Percentiles rank a stretch among this genome's conserved stretches.
Conservation (phyloP, 2,329 filamentous ascomycete species). For the Pyrenochaeta sp. region DNA sequence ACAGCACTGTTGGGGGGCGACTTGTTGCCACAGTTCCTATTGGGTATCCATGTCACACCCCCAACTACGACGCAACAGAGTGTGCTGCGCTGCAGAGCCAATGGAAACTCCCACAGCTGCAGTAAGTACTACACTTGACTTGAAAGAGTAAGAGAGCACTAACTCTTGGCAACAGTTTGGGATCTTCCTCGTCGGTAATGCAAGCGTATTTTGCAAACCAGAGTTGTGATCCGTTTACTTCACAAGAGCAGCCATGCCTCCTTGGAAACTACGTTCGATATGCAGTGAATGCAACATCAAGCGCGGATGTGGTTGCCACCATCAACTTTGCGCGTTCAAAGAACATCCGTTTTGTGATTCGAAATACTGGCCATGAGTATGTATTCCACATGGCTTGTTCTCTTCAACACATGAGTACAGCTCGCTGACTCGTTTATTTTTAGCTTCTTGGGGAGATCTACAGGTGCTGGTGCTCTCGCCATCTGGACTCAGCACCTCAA, state of each 20-base stretch:
- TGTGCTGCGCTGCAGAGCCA: slow-evolving; percentile 26
- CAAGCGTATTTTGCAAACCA: slow-evolving; percentile 33
- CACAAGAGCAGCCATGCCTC: slow-evolving; percentile 22
- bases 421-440: too few relatives aligned
- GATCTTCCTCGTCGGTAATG: slow-evolving; percentile 35
- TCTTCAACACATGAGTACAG: too few relatives aligned
- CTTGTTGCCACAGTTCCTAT: slow-evolving; percentile 52
- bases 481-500: slow-evolving; percentile 44
- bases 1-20: slow-evolving; percentile 49
- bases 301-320: not conserved
- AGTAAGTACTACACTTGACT: slow-evolving; percentile 23
- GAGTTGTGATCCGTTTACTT: slow-evolving; percentile 32
- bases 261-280: slow-evolving; percentile 34
- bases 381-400: too few relatives aligned
- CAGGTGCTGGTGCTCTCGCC: slow-evolving; percentile 31
- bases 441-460: not conserved
- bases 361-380: not conserved
- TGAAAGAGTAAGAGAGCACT: not conserved
- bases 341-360: not conserved
- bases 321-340: not conserved
- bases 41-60: slow-evolving; percentile 48
- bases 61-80: slow-evolving; percentile 22
- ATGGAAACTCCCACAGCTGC: slow-evolving; percentile 17
- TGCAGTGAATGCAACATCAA: slow-evolving; percentile 21
- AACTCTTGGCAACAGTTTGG: not conserved